Conservation (phyloP, 305 asterid species). For the Fraxinus velutina region DNA sequence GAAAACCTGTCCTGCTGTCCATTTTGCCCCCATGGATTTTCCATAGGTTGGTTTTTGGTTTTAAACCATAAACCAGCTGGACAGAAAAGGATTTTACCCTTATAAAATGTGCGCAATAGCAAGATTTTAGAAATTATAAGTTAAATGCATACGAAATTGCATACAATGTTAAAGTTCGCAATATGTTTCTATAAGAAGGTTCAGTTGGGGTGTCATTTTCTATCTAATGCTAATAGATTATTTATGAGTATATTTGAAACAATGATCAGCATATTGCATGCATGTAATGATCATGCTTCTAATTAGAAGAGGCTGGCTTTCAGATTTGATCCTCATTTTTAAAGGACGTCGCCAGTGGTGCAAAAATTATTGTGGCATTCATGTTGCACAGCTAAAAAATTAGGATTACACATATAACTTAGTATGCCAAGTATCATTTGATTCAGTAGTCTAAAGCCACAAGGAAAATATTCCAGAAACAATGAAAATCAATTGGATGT, state of each 20-base stretch:
- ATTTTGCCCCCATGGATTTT: conserved; percentile 6
- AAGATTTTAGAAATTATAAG: neutral
- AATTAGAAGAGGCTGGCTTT: neutral
- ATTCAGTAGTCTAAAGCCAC: neutral
- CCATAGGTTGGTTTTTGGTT: conserved; percentile 5
- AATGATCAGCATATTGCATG: neutral
- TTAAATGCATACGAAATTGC: conserved; percentile 1
- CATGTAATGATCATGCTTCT: neutral
- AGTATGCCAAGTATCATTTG: neutral
- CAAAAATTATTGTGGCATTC: neutral
- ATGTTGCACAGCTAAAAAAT: neutral
- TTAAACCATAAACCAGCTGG: neutral
- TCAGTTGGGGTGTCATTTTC: neutral
- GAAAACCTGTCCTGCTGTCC: conserved; percentile 12
- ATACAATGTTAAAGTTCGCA: neutral
- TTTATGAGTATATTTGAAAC: neutral
- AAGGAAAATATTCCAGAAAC: conserved; percentile 19
- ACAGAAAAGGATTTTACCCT: neutral
- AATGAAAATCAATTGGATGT: conserved; percentile 12
- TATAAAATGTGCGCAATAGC: conserved; percentile 7
- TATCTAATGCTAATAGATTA: neutral
- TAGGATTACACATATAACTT: neutral
- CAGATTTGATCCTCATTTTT: neutral
- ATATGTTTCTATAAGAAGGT: neutral
- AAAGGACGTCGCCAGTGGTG: neutral